Base-by-base conservation (phyloP, 2,329 filamentous ascomycete species). In the Aspergillus sp. region DNA sequence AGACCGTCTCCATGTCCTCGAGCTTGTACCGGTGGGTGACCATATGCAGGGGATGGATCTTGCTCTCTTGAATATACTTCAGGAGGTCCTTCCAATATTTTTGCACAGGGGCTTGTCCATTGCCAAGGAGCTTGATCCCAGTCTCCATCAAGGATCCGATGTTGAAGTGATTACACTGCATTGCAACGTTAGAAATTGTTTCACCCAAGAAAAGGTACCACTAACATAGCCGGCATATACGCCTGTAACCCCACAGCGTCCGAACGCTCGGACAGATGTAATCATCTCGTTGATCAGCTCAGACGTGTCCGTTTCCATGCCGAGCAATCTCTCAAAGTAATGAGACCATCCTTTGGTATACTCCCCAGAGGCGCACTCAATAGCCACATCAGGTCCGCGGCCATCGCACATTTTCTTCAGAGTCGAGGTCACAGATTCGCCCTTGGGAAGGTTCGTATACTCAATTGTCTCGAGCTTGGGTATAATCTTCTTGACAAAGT, bases 81-180 rank as follows among this genome's bases (percentile, higher is more conserved):
- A 95, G 81, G 17, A 96, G 81, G 4, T 91, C 85, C 23, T 92
- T 83, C 92, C 91, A 96, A 79, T 96, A 95, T 70, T 88, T 85
- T 70, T 94, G 91, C 0, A 96, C 91, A 0, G 92, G 92, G 2
- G 86, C 86, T 72, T 89, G 86, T 4, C 87, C 86, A 67, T 88
- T 88, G 49, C 86, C 86, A 66, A 87, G 93, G 51, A 96, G 84
- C 1, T 91, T 88, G 68, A 96, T 87, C n/a, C 92, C 92, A 43
- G 91, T 87, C 78, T 95, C 87, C 92, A 96, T 96, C 17, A 96
- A 73, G 0, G 91, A 88, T 11, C 92, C 91, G 67, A 94, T 88
- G 77, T 92, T 19, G 2, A 19, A 19, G 19, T 19, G 19, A 19
- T 19, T 19, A 19, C 19, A 19, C 19, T 19, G 19, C 19, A 19